phyloP scores from a whole-genome alignment of 139 green algal genomes.

The Micromonas pusilla region DNA sequence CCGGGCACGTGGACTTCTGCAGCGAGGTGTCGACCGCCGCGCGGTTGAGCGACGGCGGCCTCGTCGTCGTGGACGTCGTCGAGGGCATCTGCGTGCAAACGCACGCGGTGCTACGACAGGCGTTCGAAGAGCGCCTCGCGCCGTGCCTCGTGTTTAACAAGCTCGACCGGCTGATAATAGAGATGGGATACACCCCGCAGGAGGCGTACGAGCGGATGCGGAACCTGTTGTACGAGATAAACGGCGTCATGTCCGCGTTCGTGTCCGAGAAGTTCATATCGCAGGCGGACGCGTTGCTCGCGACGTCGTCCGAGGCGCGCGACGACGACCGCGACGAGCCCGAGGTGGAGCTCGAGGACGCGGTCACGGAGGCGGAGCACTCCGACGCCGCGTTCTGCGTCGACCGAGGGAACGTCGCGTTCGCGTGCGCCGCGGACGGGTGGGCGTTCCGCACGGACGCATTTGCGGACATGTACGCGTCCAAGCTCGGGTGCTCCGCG shows the following conservation, averaged over 20 bases:
- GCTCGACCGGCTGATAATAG: conserved; percentile 86
- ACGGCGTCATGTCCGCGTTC: conserved; percentile 87
- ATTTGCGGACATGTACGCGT: conserved; percentile 87
- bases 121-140: conserved; percentile 79
- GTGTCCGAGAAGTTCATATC: conserved; percentile 56
- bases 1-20: conserved; percentile 98
- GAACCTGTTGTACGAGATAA: conserved; percentile 82
- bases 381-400: conserved; percentile 49
- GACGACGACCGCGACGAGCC: conserved; percentile 7
- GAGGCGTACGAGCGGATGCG: conserved; percentile 59
- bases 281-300: conserved; percentile 83
- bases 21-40: conserved; percentile 81
- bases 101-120: conserved; percentile 86
- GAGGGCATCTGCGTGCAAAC: conserved; percentile 99
- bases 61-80: conserved; percentile 93
- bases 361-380: conserved; percentile 30
- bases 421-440: conserved; percentile 84
- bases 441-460: conserved; percentile 30
- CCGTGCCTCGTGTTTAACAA: conserved; percentile 96
- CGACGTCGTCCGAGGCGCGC: conserved; percentile 26
- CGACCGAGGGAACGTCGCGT: conserved; percentile 84
- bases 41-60: conserved; percentile 81
- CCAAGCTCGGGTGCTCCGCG: conserved; percentile 61
- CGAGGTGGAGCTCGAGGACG: conserved; percentile 57
- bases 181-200: conserved; percentile 67